phyloP scores from a whole-genome alignment of 148 eudicot species.

The Mesembryanthemum crystallinum region DNA sequence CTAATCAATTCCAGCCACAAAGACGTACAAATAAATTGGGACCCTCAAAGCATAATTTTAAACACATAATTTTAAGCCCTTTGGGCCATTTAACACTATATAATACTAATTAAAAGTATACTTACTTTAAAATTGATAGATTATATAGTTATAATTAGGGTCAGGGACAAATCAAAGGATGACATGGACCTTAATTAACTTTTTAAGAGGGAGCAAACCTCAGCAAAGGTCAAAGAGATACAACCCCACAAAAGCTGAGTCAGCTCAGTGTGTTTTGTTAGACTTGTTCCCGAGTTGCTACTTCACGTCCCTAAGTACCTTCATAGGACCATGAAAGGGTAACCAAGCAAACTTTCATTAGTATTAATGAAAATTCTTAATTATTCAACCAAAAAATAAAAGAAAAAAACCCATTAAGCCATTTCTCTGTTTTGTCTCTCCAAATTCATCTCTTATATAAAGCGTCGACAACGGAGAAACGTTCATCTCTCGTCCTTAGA shows the following conservation, averaged over 20 bases:
- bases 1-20: slow-evolving; percentile 27
- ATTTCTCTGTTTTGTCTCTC: background rate
- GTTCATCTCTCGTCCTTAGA: slow-evolving; percentile 7
- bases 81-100: background rate
- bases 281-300: slow-evolving; percentile 23
- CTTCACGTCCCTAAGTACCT: slow-evolving; percentile 22
- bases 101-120: too few relatives aligned
- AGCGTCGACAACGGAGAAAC: slow-evolving; percentile 11
- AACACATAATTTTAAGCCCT: background rate
- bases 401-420: too few relatives aligned
- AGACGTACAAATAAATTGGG: background rate
- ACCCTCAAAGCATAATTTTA: background rate
- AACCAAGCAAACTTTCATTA: background rate
- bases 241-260: slow-evolving; percentile 24
- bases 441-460: slow-evolving; percentile 21
- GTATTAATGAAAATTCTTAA: background rate
- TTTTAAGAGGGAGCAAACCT: background rate
- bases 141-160: background rate
- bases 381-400: too few relatives aligned
- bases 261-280: slow-evolving; percentile 20
- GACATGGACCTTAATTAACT: slow-evolving; percentile 8
- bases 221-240: slow-evolving; percentile 29
- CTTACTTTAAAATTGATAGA: too few relatives aligned
- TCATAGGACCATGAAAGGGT: slow-evolving; percentile 25
- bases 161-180: background rate